These are phyloP conservation scores for Alnus rubra DNA, from an alignment of 306 rosid genomes.

Conservation along the genomic window DNA sequence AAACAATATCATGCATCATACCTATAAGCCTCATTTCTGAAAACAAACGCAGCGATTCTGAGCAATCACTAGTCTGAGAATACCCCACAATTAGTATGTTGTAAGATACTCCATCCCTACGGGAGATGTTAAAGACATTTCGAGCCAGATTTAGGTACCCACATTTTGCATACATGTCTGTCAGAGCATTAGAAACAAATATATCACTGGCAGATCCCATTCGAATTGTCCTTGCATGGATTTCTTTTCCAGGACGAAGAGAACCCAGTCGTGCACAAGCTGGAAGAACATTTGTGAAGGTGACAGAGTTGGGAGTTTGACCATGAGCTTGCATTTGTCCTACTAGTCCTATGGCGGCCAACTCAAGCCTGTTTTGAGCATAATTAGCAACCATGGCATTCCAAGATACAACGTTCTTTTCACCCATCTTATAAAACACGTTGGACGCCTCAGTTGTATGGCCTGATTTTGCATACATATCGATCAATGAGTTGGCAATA, in stretches of 20 bases:
- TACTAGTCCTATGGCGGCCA: slow-evolving; percentile 58
- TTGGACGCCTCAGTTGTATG: slow-evolving; percentile 42
- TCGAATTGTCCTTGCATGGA: slow-evolving; percentile 65
- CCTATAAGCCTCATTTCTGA: slow-evolving; percentile 64
- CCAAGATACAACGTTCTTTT: slow-evolving; percentile 77
- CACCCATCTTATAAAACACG: slow-evolving; percentile 56
- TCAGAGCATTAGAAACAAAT: slow-evolving; percentile 77
- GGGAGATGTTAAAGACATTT: slow-evolving; percentile 62
- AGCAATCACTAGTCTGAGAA: slow-evolving; percentile 63
- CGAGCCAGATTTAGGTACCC: slow-evolving; percentile 59
- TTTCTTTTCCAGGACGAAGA: slow-evolving; percentile 66
- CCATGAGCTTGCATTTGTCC: slow-evolving; percentile 69
- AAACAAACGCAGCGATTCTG: slow-evolving; percentile 63
- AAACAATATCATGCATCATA: slow-evolving; percentile 60
- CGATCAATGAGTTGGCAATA: slow-evolving; percentile 71
- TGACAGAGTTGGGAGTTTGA: slow-evolving; percentile 62
- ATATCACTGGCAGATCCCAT: slow-evolving; percentile 51
- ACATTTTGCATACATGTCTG: slow-evolving; percentile 84
- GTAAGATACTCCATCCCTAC: slow-evolving; percentile 68
- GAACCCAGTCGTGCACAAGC: slow-evolving; percentile 79
- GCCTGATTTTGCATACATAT: slow-evolving; percentile 84
- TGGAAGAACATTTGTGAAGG: slow-evolving; percentile 86
- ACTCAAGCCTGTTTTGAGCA: slow-evolving; percentile 66
- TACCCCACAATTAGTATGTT: slow-evolving; percentile 75
- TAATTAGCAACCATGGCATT: slow-evolving; percentile 88